These are phyloP conservation scores for Aphanocladium album DNA, from an alignment of 2,329 filamentous ascomycete genomes.

Conservation along the genomic window DNA sequence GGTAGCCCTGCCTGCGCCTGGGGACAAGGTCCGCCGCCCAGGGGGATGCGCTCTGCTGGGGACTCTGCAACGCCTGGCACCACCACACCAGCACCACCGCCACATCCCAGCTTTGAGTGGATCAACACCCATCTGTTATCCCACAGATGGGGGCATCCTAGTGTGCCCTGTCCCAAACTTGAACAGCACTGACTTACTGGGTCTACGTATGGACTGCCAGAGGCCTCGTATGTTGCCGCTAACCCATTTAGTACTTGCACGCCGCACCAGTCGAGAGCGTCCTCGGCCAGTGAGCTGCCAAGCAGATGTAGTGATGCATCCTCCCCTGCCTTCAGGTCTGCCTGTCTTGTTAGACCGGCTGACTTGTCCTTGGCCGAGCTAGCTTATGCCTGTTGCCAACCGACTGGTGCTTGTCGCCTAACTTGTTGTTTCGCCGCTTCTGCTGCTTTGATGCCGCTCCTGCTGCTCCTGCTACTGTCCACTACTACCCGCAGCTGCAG, in stretches of 20 bases:
- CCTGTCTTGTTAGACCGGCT: no score
- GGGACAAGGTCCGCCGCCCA: background rate
- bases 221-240: background rate
- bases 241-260: slow-evolving; percentile 10
- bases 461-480: no score
- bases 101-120: background rate
- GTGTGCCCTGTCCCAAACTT: background rate
- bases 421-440: background rate
- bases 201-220: background rate
- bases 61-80: background rate
- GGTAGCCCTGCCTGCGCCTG: background rate
- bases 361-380: background rate
- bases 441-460: background rate
- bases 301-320: background rate
- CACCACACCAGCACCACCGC: background rate
- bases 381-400: background rate
- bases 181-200: background rate
- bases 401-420: background rate
- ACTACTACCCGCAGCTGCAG: background rate
- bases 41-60: background rate
- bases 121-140: background rate
- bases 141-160: background rate
- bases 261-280: background rate
- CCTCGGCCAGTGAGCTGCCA: background rate
- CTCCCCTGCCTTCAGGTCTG: background rate